Base-by-base conservation (phyloP, 257 asterid genomes). In the Rehmannia glutinosa region DNA sequence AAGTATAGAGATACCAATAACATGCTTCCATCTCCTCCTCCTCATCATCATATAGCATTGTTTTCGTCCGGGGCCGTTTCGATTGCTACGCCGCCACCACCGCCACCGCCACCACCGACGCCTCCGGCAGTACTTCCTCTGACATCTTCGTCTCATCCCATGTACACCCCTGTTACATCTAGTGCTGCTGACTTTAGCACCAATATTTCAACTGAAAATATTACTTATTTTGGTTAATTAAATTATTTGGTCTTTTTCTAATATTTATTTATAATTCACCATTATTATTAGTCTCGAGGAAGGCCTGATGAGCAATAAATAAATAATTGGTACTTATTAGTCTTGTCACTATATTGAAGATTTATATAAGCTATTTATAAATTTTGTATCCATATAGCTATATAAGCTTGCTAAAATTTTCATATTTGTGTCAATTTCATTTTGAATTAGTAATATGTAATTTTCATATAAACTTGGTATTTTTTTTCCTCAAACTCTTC, bases 201-300 rank as follows among this genome's bases (percentile, higher is more conserved):
- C 49, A 76, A 50, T 50, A 50, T 81, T 28, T 64, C 89, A 4
- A 73, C 75, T 58, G 83, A 82, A 20, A 77, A 83, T 78, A 78
- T 81, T 13, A 62, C 86, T 25, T 91, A 86, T 73, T 88, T 86
- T 80, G 83, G 91, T 27, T 53, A n/a, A 24, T 68, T 89, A 76
- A 79, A 20, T 69, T 71, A 49, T 17, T 38, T 70, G 36, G 60
- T 46, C 63, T 77, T 49, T 33, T 41, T 51, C 46, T n/a, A n/a
- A n/a, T n/a, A 38, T 51, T 68, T 30, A 67, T 57, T 49, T 17
- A 43, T 62, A 24, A 59, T 50, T 49, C 25, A 57, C 55, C 8
- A 10, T 36, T 17, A 54, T 65, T 13, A 51, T 8, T 27, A 6
- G 64, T 73, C 33, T 38, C 9, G 21, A 58, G 43, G 62, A 45